These are phyloP conservation scores for Tuber microsphaerosporum DNA, from an alignment of 495 filamentous ascomycete species.

Conservation along the genomic window DNA sequence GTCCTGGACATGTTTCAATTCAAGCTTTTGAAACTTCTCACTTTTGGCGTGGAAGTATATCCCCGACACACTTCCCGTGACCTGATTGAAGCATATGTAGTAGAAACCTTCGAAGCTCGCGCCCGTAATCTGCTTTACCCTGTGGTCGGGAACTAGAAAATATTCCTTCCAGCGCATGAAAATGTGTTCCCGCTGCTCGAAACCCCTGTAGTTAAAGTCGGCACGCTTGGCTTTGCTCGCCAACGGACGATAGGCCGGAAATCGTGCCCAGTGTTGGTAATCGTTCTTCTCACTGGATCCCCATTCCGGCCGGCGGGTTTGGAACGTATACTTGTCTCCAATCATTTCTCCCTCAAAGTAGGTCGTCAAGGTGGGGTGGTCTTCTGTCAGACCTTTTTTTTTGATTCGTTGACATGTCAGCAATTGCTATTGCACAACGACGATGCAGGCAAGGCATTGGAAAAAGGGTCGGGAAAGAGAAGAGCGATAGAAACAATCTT, in stretches of 20 bases:
- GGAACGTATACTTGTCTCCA: conserved; percentile 86
- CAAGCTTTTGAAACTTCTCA: conserved; percentile 93
- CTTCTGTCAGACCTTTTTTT: conserved; percentile 73
- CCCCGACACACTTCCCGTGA: conserved; percentile 72
- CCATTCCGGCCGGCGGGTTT: conserved; percentile 83
- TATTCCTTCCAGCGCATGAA: conserved; percentile 99
- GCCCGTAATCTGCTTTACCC: conserved; percentile 77
- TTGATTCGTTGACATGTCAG: conserved; percentile 18
- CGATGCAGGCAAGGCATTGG: not conserved
- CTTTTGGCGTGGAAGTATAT: conserved; percentile 98
- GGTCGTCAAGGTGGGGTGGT: conserved; percentile 91
- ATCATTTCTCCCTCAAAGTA: conserved; percentile 99
- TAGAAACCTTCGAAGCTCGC: conserved; percentile 99
- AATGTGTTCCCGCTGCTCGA: conserved; percentile 77
- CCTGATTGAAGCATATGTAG: conserved; percentile 97
- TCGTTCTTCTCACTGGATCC: conserved; percentile 89
- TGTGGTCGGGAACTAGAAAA: conserved; percentile 93
- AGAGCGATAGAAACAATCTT: conserved; percentile 8
- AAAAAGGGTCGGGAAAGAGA: conserved; percentile 1
- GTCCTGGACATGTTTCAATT: conserved; percentile 79
- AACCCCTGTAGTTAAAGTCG: conserved; percentile 54
- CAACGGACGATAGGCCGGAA: conserved; percentile 74
- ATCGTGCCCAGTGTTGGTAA: conserved; percentile 86
- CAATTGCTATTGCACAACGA: conserved; percentile 1
- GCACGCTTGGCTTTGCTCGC: conserved; percentile 61